Evolutionary conservation across 176 grass and related monocot genomes (phyloP).

Genomic region (Typha latifolia): DNA sequence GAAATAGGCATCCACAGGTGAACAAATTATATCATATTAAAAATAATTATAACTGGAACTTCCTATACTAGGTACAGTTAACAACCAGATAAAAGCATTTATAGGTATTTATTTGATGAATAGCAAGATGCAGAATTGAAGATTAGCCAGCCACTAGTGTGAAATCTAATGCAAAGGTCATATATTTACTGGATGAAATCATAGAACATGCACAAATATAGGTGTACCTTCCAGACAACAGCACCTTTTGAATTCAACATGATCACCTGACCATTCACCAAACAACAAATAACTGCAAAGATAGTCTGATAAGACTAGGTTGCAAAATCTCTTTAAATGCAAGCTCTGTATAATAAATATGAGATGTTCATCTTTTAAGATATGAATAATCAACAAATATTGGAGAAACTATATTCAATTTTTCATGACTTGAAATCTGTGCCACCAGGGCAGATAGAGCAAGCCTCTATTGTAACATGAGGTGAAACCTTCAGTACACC

Average conservation of each 20-base stretch:
- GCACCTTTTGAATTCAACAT: slow-evolving; percentile 45
- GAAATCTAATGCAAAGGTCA: background rate
- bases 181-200: background rate
- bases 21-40: background rate
- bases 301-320: slow-evolving; percentile 20
- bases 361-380: background rate
- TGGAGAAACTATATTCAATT: no score
- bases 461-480: no score
- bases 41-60: background rate
- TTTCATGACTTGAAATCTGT: no score
- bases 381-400: no score
- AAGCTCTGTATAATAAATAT: background rate
- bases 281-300: slow-evolving; percentile 74
- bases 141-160: background rate
- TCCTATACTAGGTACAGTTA: background rate
- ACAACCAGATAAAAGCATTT: no score
- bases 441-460: no score
- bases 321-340: background rate
- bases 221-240: slow-evolving; percentile 74
- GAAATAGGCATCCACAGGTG: background rate
- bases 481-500: no score
- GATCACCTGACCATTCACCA: slow-evolving; percentile 75
- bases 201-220: background rate
- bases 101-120: no score
- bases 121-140: no score